Conservation (phyloP, 2,329 filamentous ascomycete genomes). For the Calonectria hawksworthii region DNA sequence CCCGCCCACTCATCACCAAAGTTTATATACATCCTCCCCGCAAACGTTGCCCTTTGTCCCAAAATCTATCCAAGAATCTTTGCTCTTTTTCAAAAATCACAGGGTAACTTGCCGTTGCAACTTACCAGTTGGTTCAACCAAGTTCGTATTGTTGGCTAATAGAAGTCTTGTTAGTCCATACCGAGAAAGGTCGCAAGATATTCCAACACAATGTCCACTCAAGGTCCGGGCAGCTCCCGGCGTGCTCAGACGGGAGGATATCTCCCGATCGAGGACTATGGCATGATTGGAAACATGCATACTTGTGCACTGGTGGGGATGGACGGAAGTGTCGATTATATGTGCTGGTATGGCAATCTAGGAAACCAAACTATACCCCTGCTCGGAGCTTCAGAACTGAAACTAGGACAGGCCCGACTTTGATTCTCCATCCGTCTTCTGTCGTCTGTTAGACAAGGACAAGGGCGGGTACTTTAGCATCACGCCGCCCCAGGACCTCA, state of each 20-base stretch:
- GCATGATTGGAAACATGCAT: constrained; percentile 85
- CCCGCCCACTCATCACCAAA: neutral
- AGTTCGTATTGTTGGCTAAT: neutral
- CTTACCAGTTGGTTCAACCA: neutral
- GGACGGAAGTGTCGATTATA: constrained; percentile 80
- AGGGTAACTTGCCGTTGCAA: neutral
- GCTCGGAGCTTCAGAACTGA: neutral
- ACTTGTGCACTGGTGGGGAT: constrained; percentile 83
- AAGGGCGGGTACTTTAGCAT: constrained; percentile 83
- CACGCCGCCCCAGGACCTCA: constrained; percentile 63
- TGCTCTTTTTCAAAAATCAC: neutral
- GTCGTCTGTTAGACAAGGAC: constrained; percentile 79
- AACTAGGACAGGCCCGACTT: constrained; percentile 75
- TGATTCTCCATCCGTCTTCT: constrained; percentile 83
- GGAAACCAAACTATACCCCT: neutral
- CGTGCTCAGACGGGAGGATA: constrained; percentile 61
- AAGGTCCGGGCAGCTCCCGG: constrained; percentile 49
- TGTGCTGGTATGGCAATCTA: constrained; percentile 74
- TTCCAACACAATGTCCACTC: constrained; percentile 49
- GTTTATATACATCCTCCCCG: constrained; percentile 2
- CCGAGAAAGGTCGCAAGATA: neutral
- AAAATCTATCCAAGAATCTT: neutral
- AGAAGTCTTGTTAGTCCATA: neutral
- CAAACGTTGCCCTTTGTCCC: neutral
- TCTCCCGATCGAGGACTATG: constrained; percentile 81